Percentiles rank a stretch among this genome's conserved stretches.
Evolutionary conservation across 2,329 filamentous ascomycete genomes (phyloP).

Genomic region (Penicillium sp.): DNA sequence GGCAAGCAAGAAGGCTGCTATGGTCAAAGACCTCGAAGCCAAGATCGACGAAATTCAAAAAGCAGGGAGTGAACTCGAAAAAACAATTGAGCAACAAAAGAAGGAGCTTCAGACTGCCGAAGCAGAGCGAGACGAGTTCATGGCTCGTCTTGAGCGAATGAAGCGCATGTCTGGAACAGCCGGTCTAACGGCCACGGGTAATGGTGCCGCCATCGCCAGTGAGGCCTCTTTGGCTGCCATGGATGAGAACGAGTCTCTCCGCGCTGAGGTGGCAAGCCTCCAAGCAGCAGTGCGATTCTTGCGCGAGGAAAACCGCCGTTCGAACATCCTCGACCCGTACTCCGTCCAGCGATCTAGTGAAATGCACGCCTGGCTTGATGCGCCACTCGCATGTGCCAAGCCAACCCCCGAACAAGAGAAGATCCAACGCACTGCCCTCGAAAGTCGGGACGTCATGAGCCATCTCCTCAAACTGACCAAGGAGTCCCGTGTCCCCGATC

Average conservation of each 20-base stretch:
- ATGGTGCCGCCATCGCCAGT: constrained; percentile 39
- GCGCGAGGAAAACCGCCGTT: constrained; percentile 44
- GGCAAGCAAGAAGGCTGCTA: constrained; percentile 68
- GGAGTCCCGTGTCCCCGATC: constrained; percentile 39
- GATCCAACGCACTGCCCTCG: constrained; percentile 35
- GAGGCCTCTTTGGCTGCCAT: constrained; percentile 40
- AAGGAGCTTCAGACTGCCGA: constrained; percentile 38
- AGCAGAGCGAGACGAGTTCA: constrained; percentile 42
- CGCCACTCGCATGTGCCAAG: constrained; percentile 33
- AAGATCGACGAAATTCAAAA: constrained; percentile 41
- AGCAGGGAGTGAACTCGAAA: constrained; percentile 33
- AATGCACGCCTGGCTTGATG: constrained; percentile 45
- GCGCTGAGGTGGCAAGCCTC: constrained; percentile 43
- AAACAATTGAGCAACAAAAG: constrained; percentile 34
- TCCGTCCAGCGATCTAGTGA: constrained; percentile 41
- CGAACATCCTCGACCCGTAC: constrained; percentile 41
- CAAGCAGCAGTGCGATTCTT: constrained; percentile 48
- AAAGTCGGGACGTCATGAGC: constrained; percentile 43
- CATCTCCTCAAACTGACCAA: constrained; percentile 45
- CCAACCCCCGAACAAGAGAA: constrained; percentile 30
- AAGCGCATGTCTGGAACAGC: constrained; percentile 42
- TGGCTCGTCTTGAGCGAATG: constrained; percentile 42
- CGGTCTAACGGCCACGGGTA: constrained; percentile 35
- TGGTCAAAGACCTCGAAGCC: constrained; percentile 44
- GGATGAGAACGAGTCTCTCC: constrained; percentile 44